Percentiles rank a stretch among this genome's conserved stretches.
Evolutionary conservation across 2,329 filamentous ascomycete species (phyloP).

Genomic region (Exophiala oligosperma): DNA sequence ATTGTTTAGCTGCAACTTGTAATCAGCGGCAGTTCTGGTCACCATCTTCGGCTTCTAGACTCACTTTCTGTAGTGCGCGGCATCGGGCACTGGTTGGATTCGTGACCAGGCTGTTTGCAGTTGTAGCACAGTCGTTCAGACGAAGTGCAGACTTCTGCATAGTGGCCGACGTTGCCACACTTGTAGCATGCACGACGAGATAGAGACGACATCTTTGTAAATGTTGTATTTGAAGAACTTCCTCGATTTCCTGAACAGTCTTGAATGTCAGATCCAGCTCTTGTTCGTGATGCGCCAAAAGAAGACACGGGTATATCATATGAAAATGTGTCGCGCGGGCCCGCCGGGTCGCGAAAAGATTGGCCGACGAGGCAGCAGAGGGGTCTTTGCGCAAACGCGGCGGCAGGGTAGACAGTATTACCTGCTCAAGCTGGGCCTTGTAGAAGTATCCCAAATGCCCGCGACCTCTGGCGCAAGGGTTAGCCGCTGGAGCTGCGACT

Average conservation of each 20-base stretch:
- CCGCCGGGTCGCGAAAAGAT: neutral
- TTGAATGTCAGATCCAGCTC: slow-evolving; percentile 11
- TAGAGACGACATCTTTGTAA: slow-evolving; percentile 68
- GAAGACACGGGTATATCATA: neutral
- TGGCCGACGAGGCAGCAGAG: neutral
- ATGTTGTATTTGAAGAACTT: slow-evolving; percentile 4
- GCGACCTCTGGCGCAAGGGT: slow-evolving; percentile 18
- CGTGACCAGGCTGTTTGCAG: slow-evolving; percentile 81
- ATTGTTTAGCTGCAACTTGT: slow-evolving; percentile 76
- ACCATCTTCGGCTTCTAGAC: slow-evolving; percentile 30
- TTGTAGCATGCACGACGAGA: slow-evolving; percentile 82
- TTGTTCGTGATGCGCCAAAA: neutral
- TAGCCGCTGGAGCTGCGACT: slow-evolving; percentile 12
- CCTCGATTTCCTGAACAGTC: slow-evolving; percentile 6
- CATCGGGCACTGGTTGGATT: slow-evolving; percentile 95
- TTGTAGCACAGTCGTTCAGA: slow-evolving; percentile 99
- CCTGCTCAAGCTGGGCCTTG: slow-evolving; percentile 16
- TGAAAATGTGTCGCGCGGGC: neutral
- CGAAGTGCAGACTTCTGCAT: slow-evolving; percentile 88
- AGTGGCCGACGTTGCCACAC: slow-evolving; percentile 75
- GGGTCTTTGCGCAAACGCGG: neutral
- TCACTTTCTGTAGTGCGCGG: slow-evolving; percentile 90
- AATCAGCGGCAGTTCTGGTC: neutral
- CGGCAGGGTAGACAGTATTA: slow-evolving; percentile 7
- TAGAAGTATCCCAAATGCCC: slow-evolving; percentile 19